Conservation (phyloP, 139 green algal genomes). For the Closterium sp. region DNA sequence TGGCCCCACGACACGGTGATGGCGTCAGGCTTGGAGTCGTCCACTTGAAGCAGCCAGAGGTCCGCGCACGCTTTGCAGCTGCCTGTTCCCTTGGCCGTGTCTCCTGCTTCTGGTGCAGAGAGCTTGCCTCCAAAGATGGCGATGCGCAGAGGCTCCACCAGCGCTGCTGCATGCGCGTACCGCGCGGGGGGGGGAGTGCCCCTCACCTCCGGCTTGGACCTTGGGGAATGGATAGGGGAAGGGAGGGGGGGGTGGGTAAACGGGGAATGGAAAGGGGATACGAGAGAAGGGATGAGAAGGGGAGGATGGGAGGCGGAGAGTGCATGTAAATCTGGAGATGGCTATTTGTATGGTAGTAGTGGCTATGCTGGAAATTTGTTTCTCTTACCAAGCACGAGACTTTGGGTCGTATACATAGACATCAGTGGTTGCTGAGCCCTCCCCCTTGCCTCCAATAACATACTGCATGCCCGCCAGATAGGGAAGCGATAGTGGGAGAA, state of each 20-base stretch:
- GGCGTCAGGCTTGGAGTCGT: not conserved
- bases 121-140: constrained; percentile 23
- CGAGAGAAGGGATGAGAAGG: not conserved
- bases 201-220: constrained; percentile 19
- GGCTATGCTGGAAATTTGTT: not conserved
- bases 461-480: constrained; percentile 20
- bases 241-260: not conserved
- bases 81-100: too few relatives aligned
- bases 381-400: not conserved
- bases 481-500: not conserved
- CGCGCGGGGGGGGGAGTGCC: constrained; percentile 14
- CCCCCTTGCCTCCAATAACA: constrained; percentile 34
- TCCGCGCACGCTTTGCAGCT: not conserved
- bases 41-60: not conserved
- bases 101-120: not conserved
- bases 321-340: not conserved
- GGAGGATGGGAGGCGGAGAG: not conserved
- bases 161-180: constrained; percentile 17
- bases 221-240: not conserved
- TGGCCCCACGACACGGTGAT: constrained; percentile 26
- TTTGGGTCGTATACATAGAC: constrained; percentile 1
- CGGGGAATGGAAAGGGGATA: not conserved
- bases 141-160: constrained; percentile 16
- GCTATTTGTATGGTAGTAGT: too few relatives aligned
- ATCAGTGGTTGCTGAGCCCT: constrained; percentile 6